Evolutionary conservation across 2,329 filamentous ascomycete species (phyloP).

Genomic region (Dothideomycetes sp.): DNA sequence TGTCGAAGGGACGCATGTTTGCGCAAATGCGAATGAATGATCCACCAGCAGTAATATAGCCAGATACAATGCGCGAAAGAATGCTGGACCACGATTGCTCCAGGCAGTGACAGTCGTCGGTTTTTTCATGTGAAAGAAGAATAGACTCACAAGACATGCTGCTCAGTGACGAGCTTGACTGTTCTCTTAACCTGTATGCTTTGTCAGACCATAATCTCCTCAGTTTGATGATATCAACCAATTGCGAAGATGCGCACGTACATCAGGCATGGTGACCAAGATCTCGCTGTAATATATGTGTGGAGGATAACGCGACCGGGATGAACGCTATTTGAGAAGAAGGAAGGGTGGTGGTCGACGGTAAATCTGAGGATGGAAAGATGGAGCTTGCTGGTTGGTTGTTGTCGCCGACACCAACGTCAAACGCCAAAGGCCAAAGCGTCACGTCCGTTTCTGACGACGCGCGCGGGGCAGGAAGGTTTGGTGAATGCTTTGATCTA

Average conservation of each 20-base stretch:
- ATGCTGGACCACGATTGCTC: neutral
- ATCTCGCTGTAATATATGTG: too few species aligned
- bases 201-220: too few species aligned
- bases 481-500: too few species aligned
- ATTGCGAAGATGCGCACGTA: too few species aligned
- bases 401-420: too few species aligned
- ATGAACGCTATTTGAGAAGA: neutral
- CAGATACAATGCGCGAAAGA: neutral
- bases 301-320: neutral
- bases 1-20: too few species aligned
- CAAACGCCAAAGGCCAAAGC: neutral
- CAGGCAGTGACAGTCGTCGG: neutral
- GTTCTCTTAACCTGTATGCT: constrained; percentile 61
- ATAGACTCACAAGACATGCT: constrained; percentile 67
- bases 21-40: too few species aligned
- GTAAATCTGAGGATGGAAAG: neutral
- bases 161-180: constrained; percentile 87
- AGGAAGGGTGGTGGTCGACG: too few species aligned
- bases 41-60: too few species aligned
- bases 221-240: too few species aligned
- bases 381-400: neutral
- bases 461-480: too few species aligned
- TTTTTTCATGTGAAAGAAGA: too few species aligned
- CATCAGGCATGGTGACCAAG: constrained; percentile 25
- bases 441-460: neutral